Percentiles rank a stretch among this genome's conserved stretches.
phyloP scores from a whole-genome alignment of 2,329 filamentous ascomycete genomes.

The Rhinocladiella mackenziei region DNA sequence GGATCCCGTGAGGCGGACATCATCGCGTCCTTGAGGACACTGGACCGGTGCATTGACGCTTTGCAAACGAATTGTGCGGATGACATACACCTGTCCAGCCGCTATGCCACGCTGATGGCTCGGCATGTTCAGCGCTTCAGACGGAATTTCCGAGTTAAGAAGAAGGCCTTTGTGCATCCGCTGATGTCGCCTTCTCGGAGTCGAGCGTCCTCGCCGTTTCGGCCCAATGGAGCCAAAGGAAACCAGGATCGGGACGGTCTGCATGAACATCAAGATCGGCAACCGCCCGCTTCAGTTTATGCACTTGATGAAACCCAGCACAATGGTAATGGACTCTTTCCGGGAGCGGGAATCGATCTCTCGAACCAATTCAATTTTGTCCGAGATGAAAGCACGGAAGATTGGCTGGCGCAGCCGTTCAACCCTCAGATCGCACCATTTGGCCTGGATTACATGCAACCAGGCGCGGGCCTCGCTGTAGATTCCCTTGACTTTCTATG shows the following conservation, averaged over 20 bases:
- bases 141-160: slow-evolving; percentile 25
- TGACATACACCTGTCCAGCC: slow-evolving; percentile 50
- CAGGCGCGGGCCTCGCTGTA: slow-evolving; percentile 39
- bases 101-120: slow-evolving; percentile 50
- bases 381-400: slow-evolving; percentile 31
- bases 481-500: slow-evolving; percentile 42
- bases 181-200: neutral
- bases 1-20: slow-evolving; percentile 49
- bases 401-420: slow-evolving; percentile 43
- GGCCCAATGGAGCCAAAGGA: neutral
- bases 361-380: neutral
- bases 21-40: slow-evolving; percentile 46
- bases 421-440: slow-evolving; percentile 45
- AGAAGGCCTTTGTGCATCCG: no score
- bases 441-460: slow-evolving; percentile 37
- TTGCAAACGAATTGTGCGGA: slow-evolving; percentile 48
- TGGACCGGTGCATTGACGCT: slow-evolving; percentile 48
- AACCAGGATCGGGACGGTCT: neutral
- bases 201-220: neutral
- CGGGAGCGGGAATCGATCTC: neutral
- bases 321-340: neutral
- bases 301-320: neutral
- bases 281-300: neutral
- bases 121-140: slow-evolving; percentile 43
- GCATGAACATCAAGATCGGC: neutral